Conservation (phyloP, 1,284 basidiomycete genomes). For the Microstroma glucosiphilum region DNA sequence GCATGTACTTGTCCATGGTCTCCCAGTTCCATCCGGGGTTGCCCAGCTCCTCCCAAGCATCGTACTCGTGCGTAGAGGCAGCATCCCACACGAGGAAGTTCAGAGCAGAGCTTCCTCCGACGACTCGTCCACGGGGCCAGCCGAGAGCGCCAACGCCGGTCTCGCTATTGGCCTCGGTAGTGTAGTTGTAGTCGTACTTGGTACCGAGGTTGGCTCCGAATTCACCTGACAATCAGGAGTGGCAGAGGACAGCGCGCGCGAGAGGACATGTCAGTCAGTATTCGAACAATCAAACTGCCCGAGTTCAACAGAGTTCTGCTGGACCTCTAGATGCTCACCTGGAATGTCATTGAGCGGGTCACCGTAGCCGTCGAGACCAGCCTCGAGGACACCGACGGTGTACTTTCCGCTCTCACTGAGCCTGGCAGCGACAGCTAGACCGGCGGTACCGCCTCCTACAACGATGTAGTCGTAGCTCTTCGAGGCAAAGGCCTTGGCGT, state of each 20-base stretch:
- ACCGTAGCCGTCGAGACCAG: slow-evolving; percentile 27
- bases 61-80: slow-evolving; percentile 42
- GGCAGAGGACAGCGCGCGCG: no score
- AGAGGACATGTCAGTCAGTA: neutral
- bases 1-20: slow-evolving; percentile 51
- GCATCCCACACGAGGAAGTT: slow-evolving; percentile 52
- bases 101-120: slow-evolving; percentile 48
- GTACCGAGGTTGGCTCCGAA: slow-evolving; percentile 37
- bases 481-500: neutral
- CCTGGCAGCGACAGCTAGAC: slow-evolving; percentile 33
- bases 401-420: slow-evolving; percentile 38
- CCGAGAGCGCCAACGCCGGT: slow-evolving; percentile 22
- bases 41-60: slow-evolving; percentile 42
- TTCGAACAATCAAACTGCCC: neutral
- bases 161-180: slow-evolving; percentile 16
- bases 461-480: slow-evolving; percentile 46
- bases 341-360: slow-evolving; percentile 35
- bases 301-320: neutral
- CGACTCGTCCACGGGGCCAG: slow-evolving; percentile 48
- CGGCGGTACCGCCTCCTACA: slow-evolving; percentile 37
- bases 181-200: slow-evolving; percentile 42
- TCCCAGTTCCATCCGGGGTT: slow-evolving; percentile 49
- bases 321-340: neutral
- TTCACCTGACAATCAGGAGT: slow-evolving; percentile 11
- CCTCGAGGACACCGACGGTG: slow-evolving; percentile 42